These are phyloP conservation scores for Solanum aculeatissimum DNA, from an alignment of 305 asterid species.

Conservation along the genomic window DNA sequence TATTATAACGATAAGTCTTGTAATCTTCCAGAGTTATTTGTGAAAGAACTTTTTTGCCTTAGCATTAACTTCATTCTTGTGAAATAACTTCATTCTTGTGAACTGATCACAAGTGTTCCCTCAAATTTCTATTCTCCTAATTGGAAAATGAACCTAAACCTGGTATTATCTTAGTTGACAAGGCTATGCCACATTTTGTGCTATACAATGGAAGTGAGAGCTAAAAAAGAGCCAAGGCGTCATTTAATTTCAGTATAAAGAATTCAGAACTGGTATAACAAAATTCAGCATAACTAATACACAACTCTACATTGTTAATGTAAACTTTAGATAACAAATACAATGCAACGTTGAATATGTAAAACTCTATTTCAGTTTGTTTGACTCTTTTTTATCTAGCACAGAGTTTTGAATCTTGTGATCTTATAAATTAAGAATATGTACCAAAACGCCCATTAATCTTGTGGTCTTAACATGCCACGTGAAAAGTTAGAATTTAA, in stretches of 20 bases:
- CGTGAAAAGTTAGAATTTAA: not conserved
- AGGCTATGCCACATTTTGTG: not conserved
- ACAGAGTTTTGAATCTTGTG: too few species aligned
- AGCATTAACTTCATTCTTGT: not conserved
- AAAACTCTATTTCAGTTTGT: not conserved
- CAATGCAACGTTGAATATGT: not conserved
- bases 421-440: too few species aligned
- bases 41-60: not conserved
- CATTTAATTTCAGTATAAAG: not conserved
- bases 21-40: not conserved
- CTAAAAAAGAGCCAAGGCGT: not conserved
- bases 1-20: not conserved
- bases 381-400: not conserved
- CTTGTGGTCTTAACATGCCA: not conserved
- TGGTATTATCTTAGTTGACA: not conserved
- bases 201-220: not conserved
- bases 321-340: not conserved
- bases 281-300: not conserved
- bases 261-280: not conserved
- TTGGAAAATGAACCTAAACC: not conserved
- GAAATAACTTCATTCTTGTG: not conserved
- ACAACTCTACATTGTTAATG: not conserved
- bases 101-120: not conserved
- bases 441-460: too few species aligned
- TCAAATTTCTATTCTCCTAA: not conserved